These are phyloP conservation scores for Arthrocladium fulminans DNA, from an alignment of 2,329 filamentous ascomycete genomes.

Conservation along the genomic window DNA sequence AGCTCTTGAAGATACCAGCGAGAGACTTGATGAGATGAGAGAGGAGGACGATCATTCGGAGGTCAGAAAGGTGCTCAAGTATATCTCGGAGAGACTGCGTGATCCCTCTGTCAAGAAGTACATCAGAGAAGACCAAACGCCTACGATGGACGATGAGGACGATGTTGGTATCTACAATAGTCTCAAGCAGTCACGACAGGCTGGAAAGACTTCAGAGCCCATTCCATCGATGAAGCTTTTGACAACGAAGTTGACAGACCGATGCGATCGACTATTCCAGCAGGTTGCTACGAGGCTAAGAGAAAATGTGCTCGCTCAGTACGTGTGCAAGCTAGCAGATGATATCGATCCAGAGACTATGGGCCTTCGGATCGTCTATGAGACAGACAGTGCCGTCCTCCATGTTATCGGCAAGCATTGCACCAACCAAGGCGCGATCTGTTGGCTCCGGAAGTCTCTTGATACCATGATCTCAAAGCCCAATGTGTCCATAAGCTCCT, in stretches of 20 bases:
- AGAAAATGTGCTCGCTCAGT: constrained; percentile 59
- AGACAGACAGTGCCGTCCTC: neutral
- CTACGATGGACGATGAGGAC: constrained; percentile 35
- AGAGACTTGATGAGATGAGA: constrained; percentile 58
- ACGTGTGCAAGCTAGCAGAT: constrained; percentile 39
- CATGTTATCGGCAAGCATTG: neutral
- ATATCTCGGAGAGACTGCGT: constrained; percentile 63
- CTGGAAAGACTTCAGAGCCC: constrained; percentile 27
- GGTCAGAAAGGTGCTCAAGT: constrained; percentile 61
- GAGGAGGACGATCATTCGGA: constrained; percentile 73
- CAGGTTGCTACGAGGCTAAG: constrained; percentile 62
- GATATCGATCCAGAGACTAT: neutral
- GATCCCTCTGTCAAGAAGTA: constrained; percentile 57
- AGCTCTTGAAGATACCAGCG: constrained; percentile 51
- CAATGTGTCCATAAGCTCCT: neutral
- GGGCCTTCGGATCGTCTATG: neutral
- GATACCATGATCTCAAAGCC: neutral
- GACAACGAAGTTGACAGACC: constrained; percentile 48
- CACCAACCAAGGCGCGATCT: neutral
- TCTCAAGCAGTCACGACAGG: constrained; percentile 43
- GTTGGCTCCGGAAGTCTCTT: constrained; percentile 1
- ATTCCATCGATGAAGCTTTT: constrained; percentile 42
- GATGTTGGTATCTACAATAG: constrained; percentile 36
- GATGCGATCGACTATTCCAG: constrained; percentile 54
- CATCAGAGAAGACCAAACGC: constrained; percentile 37